Conservation (phyloP, 345 rosid genomes). For the Stellera chamaejasme region DNA sequence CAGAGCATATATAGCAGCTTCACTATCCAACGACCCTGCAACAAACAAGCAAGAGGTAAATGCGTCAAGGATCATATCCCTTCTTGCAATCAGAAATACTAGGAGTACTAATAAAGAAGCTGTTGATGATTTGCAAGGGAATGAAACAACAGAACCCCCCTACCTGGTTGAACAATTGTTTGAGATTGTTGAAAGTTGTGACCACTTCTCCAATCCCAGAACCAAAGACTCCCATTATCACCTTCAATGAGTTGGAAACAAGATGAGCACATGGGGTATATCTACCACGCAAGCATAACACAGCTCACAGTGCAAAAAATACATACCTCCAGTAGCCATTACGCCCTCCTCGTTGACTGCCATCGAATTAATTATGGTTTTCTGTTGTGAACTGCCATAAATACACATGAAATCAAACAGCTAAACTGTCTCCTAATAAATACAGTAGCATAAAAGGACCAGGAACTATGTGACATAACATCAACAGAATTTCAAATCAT, state of each 20-base stretch:
- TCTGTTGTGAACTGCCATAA: conserved; percentile 87
- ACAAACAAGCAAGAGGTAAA: neutral
- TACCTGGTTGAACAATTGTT: conserved; percentile 96
- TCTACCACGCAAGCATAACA: conserved; percentile 2
- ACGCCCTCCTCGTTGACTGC: conserved; percentile 96
- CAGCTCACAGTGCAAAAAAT: neutral
- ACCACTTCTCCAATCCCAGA: conserved; percentile 99
- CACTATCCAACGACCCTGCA: conserved; percentile 95
- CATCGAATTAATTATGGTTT: conserved; percentile 91
- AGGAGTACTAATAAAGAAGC: neutral
- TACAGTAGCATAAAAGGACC: neutral
- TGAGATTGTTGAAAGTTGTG: conserved; percentile 95
- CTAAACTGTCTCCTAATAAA: neutral
- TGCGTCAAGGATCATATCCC: neutral
- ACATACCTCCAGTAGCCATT: conserved; percentile 92
- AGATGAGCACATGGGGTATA: conserved; percentile 4
- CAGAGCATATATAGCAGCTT: conserved; percentile 86
- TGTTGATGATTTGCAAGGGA: neutral
- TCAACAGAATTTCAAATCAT: neutral
- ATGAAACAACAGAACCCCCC: conserved; percentile 2
- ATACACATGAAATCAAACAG: neutral
- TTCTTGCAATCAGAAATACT: neutral
- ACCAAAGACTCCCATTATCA: conserved; percentile 98
- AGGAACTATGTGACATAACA: neutral
- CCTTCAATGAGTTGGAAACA: conserved; percentile 29